A percentile compares a stretch with the other conserved stretches of the same genome.
Conservation (phyloP, 2,329 filamentous ascomycete genomes). For the Fusarium liriodendri region DNA sequence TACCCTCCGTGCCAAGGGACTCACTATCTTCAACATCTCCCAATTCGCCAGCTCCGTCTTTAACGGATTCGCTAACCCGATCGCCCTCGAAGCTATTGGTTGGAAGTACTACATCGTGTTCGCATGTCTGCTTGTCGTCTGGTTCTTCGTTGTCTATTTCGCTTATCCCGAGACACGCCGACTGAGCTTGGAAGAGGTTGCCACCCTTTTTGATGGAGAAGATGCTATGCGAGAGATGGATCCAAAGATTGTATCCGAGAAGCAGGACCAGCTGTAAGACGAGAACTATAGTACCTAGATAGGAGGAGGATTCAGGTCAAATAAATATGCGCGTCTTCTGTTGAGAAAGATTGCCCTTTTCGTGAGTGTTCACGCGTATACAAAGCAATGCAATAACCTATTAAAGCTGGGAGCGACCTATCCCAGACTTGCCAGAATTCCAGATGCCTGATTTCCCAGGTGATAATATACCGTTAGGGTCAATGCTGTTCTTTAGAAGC, state of each 20-base stretch:
- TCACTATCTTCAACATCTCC: constrained; percentile 42
- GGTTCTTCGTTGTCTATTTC: not conserved
- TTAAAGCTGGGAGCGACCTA: no score
- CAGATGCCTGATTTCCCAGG: no score
- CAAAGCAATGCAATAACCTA: not conserved
- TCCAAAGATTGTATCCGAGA: not conserved
- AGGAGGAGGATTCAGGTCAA: not conserved
- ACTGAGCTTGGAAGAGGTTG: not conserved
- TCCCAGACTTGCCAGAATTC: no score
- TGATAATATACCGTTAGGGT: no score
- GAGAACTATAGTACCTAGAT: not conserved
- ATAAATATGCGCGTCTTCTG: not conserved
- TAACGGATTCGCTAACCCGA: constrained; percentile 16
- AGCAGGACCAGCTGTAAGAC: not conserved
- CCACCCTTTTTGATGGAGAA: not conserved
- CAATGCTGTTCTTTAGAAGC: no score
- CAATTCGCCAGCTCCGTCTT: constrained; percentile 3
- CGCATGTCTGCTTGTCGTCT: not conserved
- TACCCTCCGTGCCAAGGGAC: constrained; percentile 61
- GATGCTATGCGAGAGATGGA: not conserved
- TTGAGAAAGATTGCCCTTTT: not conserved
- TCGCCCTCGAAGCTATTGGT: not conserved
- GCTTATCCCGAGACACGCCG: constrained; percentile 3
- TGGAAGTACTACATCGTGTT: constrained; percentile 25
- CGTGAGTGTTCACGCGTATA: not conserved